Evolutionary conservation across 78 protist genomes (phyloP), one percentile per base, ranked within the genome.

Genomic region (slime mould (Dictyostelium discoideum)): DNA sequence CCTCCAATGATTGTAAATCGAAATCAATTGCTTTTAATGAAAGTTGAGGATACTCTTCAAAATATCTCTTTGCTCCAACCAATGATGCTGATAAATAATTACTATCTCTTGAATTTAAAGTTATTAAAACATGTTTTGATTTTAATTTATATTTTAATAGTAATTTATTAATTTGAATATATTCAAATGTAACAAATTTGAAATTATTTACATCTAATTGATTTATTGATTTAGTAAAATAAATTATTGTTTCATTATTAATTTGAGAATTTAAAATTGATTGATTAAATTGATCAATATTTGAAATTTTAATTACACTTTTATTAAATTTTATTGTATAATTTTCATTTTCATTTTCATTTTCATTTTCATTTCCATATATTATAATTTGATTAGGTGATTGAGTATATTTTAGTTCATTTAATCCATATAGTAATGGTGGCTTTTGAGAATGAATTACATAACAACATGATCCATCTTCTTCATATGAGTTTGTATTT

Each of bases 121-220:
- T 11, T 46, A 79, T 22, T 48, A 79, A 46, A 39, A 79, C 39
- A 79, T 79, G 65, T 48, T 40, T 77, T 6, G 46, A 77, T 39
- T 40, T 40, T 42, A 32, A 77, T 20, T 74, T 37, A 8, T 78
- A 54, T 22, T 76, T 60, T 40, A 87, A 42, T 42, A 87, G 6
- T 0, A 60, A 7, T 67, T 87, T 86, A 44, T 80, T 87, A 37
- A 87, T 39, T 44, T 80, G 42, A 24, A 79, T 79, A 79, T 48
- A 79, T 46, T 79, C 85, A 3, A 24, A 20, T 79, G 85, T 44
- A 5, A 79, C 44, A 0, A 6, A 5, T 24, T 24, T 79, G n/a
- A 24, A 79, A 42, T 79, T 79, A 39, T 76, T 3, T 5, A 76
- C 5, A 18, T 10, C 11, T 7, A 76, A 26, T 76, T 29, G n/a